phyloP scores from a whole-genome alignment of 2,329 filamentous ascomycete species.

The Colletotrichum paranaense region DNA sequence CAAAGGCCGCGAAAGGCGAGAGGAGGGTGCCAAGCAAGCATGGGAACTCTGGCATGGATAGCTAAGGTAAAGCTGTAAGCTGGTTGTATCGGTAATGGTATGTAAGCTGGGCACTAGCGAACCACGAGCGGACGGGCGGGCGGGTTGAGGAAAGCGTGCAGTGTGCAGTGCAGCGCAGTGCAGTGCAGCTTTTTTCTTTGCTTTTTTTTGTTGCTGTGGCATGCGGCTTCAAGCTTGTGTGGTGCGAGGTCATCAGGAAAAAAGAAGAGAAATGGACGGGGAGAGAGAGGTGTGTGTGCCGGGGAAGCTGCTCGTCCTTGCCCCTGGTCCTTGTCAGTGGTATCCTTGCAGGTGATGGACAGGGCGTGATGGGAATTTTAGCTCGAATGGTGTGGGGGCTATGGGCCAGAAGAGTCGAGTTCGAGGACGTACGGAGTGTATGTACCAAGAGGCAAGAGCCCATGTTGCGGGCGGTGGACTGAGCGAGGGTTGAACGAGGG shows the following conservation, averaged over 20 bases:
- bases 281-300: slow-evolving; percentile 26
- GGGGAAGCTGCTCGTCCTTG: slow-evolving; percentile 31
- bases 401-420: neutral
- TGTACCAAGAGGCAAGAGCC: neutral
- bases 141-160: neutral
- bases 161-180: neutral
- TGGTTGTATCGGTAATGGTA: neutral
- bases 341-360: slow-evolving; percentile 34
- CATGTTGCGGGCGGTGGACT: slow-evolving; percentile 1
- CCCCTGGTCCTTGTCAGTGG: slow-evolving; percentile 17
- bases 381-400: slow-evolving; percentile 10
- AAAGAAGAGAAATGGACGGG: neutral
- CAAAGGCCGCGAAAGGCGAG: neutral
- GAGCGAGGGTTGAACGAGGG: neutral
- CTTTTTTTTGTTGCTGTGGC: neutral
- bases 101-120: slow-evolving; percentile 1
- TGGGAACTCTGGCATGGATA: too few relatives aligned
- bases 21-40: slow-evolving; percentile 1
- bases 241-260: slow-evolving; percentile 5
- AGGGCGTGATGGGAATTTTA: slow-evolving; percentile 14
- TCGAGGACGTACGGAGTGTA: neutral
- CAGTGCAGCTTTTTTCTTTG: neutral
- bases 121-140: slow-evolving; percentile 5
- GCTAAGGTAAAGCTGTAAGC: neutral
- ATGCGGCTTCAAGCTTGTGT: neutral